Percentiles rank a stretch among this genome's conserved stretches.
phyloP scores from a whole-genome alignment of 768 basidiomycete genomes.

The Suillus plorans region DNA sequence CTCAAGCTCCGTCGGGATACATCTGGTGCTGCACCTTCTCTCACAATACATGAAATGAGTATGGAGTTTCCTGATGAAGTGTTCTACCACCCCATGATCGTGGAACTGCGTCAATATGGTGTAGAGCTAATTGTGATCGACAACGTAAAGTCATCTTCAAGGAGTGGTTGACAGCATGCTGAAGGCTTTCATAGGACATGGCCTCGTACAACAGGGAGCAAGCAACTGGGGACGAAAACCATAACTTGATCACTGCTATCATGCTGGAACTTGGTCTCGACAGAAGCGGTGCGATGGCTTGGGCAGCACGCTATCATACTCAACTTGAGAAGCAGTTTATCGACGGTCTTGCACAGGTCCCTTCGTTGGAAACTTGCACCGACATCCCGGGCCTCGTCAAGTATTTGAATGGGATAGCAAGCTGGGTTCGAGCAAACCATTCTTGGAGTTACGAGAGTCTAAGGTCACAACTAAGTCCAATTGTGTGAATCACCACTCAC shows the following conservation, averaged over 20 bases:
- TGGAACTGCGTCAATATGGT: conserved; percentile 6
- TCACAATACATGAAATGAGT: conserved; percentile 26
- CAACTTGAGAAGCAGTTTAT: conserved; percentile 17
- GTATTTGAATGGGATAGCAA: conserved; percentile 26
- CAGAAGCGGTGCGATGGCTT: conserved; percentile 30
- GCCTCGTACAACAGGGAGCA: conserved; percentile 37
- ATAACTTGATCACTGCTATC: conserved; percentile 35
- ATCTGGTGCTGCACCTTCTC: conserved; percentile 29
- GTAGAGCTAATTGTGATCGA: conserved; percentile 22
- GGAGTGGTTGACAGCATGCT: neutral
- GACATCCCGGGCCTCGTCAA: conserved; percentile 18
- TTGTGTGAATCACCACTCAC: neutral
- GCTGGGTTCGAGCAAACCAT: conserved; percentile 25
- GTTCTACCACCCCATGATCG: conserved; percentile 23
- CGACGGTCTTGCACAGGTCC: conserved; percentile 20
- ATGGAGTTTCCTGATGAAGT: conserved; percentile 34
- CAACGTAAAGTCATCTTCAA: conserved; percentile 17
- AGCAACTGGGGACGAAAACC: conserved; percentile 30
- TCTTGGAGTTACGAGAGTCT: conserved; percentile 31
- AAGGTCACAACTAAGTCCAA: conserved; percentile 11
- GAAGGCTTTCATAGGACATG: conserved; percentile 27
- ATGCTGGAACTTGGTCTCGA: conserved; percentile 28
- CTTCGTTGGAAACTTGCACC: conserved; percentile 25
- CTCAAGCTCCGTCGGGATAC: conserved; percentile 32
- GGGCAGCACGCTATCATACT: conserved; percentile 17